Evolutionary conservation across 371 early-diverging fungal species (phyloP), one percentile per base, ranked within the genome.

Genomic region (Vittaforma corneae): DNA sequence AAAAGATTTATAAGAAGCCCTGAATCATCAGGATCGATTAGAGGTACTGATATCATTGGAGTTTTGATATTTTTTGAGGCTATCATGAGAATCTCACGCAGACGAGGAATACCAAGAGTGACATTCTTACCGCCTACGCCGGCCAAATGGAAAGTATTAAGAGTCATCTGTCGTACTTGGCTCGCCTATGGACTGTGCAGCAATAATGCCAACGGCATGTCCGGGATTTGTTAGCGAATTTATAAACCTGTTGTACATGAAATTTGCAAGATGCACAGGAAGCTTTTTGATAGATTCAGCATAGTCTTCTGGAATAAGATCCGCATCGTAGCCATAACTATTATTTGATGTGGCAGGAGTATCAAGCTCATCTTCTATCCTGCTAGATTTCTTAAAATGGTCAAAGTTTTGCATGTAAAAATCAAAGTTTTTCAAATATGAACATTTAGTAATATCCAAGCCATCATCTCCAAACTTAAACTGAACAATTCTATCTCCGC

Each of bases 141-240:
- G 66, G 99, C 99, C 82, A 96, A 88, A 82, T 98, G 99, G 87
- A 98, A 98, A 62, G 99, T 98, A 82, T 98, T 98, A 47, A 98
- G 82, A 24, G 99, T 98, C 99, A 98, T 98, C 78, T 98, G 97
- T n/a, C 5, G 99, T 98, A 34, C 92, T 91, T n/a, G 99, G 99
- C 80, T 98, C 99, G 67, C 99, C 99, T 45, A 98, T 86, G 64
- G 88, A 86, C 78, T 98, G 97, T 32, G 96, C 97, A 32, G 97
- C 97, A 56, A 98, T 80, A 38, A 96, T 81, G 61, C 99, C 99
- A 33, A 98, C 97, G 52, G 91, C 86, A 77, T 95, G 93, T 70
- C 97, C 97, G 22, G 97, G 91, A 56, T 95, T 93, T 24, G 88
- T 91, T 29, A 93, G 29, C 5, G 58, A 11, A 18, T 54, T 26